Conservation (phyloP, 1,139 yeast species). For the Magnusiomyces sp. region DNA sequence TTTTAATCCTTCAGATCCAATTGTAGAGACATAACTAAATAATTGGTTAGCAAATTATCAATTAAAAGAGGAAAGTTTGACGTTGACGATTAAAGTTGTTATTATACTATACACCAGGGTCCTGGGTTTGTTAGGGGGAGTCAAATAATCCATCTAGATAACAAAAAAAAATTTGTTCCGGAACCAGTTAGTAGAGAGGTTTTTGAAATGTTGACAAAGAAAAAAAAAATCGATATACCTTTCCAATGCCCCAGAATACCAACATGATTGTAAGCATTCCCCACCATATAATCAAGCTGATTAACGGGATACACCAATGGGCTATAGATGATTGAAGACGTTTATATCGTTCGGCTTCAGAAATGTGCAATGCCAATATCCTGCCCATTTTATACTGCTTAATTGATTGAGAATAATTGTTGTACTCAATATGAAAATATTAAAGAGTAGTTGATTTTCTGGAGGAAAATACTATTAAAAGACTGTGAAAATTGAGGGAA, state of each 20-base stretch:
- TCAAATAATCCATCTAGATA: slow-evolving; percentile 4
- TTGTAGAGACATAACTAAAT: slow-evolving; percentile 12
- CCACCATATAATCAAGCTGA: slow-evolving; percentile 14
- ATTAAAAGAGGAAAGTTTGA: not conserved
- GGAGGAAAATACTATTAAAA: not conserved
- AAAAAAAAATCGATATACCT: not conserved
- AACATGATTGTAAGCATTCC: slow-evolving; percentile 15
- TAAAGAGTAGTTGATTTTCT: not conserved
- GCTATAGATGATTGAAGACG: slow-evolving; percentile 2
- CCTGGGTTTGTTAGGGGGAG: not conserved
- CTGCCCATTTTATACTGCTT: not conserved
- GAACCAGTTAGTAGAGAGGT: slow-evolving; percentile 9
- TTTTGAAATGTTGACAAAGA: slow-evolving; percentile 4
- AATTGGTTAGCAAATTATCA: not conserved
- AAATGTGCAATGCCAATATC: not conserved
- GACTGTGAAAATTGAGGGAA: too few relatives aligned
- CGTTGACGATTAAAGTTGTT: not conserved
- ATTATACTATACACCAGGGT: not conserved
- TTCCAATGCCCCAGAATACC: slow-evolving; percentile 10
- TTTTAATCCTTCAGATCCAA: slow-evolving; percentile 13
- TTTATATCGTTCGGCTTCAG: not conserved
- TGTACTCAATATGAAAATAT: not conserved
- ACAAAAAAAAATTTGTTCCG: too few relatives aligned
- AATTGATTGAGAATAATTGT: too few relatives aligned
- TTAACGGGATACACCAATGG: slow-evolving; percentile 13